phyloP scores from a whole-genome alignment of 2,329 filamentous ascomycete genomes.

The Apiospora aurea region DNA sequence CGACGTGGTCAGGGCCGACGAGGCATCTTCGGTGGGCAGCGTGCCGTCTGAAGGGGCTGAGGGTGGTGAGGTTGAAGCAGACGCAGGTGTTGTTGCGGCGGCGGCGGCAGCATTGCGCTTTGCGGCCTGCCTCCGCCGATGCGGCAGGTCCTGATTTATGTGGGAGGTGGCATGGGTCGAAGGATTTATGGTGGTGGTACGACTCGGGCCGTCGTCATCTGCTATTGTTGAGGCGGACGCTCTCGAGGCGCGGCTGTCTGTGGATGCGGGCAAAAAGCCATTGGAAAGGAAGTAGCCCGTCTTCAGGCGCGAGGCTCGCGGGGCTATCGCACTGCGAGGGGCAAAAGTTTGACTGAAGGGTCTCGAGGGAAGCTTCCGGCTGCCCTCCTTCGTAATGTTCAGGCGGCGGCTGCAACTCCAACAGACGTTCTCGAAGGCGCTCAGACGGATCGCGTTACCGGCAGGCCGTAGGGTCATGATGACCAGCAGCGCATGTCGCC shows the following conservation, averaged over 20 bases:
- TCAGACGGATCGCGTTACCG: conserved; percentile 38
- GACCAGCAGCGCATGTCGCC: conserved; percentile 37
- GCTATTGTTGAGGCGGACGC: conserved; percentile 21
- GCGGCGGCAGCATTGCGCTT: conserved; percentile 31
- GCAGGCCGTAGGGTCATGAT: conserved; percentile 44
- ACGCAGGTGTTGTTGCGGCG: conserved; percentile 5
- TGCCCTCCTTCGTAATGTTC: conserved; percentile 28
- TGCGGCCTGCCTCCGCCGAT: conserved; percentile 37
- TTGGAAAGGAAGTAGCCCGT: conserved; percentile 42
- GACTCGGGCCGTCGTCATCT: conserved; percentile 23
- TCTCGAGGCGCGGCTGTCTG: conserved; percentile 21
- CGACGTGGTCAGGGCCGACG: conserved; percentile 60
- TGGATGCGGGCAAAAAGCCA: conserved; percentile 29
- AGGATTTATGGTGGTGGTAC: conserved; percentile 5
- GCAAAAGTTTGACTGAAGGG: conserved; percentile 32
- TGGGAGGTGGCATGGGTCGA: conserved; percentile 26
- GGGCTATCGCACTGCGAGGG: conserved; percentile 28
- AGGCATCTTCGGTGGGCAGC: conserved; percentile 58
- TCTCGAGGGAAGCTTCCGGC: conserved; percentile 24
- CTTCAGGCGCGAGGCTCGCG: conserved; percentile 35
- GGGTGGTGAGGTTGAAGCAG: conserved; percentile 15
- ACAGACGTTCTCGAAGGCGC: conserved; percentile 38
- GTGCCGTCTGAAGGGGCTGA: conserved; percentile 34
- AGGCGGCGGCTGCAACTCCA: conserved; percentile 39
- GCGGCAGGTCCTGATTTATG: conserved; percentile 35